Conservation (phyloP, 257 asterid species). For the Solanum chmielewskii region DNA sequence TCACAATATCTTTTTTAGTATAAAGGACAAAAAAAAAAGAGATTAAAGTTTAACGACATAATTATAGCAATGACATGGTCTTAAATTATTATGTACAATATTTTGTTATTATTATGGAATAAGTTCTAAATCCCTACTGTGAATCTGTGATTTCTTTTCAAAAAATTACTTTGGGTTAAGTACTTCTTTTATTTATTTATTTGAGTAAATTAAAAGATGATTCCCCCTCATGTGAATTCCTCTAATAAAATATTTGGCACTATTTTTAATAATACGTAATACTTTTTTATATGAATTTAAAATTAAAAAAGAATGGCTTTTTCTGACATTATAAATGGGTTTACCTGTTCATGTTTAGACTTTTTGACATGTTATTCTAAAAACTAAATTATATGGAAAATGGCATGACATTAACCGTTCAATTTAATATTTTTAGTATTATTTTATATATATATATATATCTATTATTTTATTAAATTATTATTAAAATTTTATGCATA, state of each 20-base stretch:
- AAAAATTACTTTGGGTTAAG: neutral
- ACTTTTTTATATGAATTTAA: neutral
- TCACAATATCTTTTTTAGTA: too few relatives aligned
- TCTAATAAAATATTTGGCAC: neutral
- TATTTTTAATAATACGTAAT: neutral
- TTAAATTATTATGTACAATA: neutral
- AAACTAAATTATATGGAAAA: neutral
- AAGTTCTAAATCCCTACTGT: neutral
- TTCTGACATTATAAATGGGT: neutral
- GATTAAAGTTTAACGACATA: neutral
- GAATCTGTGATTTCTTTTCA: neutral
- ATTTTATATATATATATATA: too few relatives aligned
- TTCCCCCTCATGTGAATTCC: neutral
- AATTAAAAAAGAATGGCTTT: neutral
- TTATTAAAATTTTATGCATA: neutral
- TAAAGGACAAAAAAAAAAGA: neutral
- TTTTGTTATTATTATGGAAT: neutral
- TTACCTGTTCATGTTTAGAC: neutral
- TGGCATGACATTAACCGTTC: neutral
- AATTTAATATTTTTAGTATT: neutral
- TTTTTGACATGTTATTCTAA: neutral
- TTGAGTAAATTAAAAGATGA: neutral
- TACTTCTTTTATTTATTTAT: neutral
- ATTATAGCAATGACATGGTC: neutral
- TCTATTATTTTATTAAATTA: too few relatives aligned